Conservation (phyloP, 768 basidiomycete species). For the Amanita subjunquillea region DNA sequence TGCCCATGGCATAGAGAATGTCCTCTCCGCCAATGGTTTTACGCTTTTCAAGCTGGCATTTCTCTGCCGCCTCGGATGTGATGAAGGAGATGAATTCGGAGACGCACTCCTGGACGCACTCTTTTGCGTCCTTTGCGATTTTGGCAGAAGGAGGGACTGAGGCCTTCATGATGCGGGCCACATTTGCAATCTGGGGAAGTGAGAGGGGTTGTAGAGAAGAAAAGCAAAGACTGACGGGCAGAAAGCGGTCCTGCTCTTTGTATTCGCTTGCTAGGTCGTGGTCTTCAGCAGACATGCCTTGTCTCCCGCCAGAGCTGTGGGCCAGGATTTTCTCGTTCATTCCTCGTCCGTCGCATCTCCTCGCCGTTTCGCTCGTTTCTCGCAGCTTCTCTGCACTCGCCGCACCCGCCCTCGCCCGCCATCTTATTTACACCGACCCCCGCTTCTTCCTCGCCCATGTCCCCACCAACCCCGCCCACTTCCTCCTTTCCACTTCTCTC, state of each 20-base stretch:
- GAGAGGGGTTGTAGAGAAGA: background rate
- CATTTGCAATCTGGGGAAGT: constrained; percentile 77
- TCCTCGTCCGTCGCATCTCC: background rate
- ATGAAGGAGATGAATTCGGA: constrained; percentile 98
- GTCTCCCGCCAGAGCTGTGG: background rate
- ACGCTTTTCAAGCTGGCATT: constrained; percentile 88
- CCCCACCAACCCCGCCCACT: background rate
- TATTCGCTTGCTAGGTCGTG: constrained; percentile 84
- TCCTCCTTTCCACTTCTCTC: background rate
- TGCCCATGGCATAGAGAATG: constrained; percentile 88
- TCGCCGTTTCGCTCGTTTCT: background rate
- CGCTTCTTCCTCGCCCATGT: constrained; percentile 8
- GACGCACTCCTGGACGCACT: constrained; percentile 97
- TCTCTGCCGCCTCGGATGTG: constrained; percentile 93
- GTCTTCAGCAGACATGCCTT: too few species aligned
- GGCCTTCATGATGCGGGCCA: constrained; percentile 95
- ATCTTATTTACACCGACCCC: constrained; percentile 11
- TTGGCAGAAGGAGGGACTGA: constrained; percentile 86
- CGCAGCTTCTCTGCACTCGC: background rate
- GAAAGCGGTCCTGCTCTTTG: constrained; percentile 88
- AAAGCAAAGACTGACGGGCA: constrained; percentile 53
- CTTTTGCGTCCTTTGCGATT: constrained; percentile 97
- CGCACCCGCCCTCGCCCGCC: constrained; percentile 12
- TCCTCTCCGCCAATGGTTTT: constrained; percentile 99
- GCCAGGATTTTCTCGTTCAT: background rate